Evolutionary conservation across 768 basidiomycete species (phyloP).

Genomic region (Scleroderma bovista): DNA sequence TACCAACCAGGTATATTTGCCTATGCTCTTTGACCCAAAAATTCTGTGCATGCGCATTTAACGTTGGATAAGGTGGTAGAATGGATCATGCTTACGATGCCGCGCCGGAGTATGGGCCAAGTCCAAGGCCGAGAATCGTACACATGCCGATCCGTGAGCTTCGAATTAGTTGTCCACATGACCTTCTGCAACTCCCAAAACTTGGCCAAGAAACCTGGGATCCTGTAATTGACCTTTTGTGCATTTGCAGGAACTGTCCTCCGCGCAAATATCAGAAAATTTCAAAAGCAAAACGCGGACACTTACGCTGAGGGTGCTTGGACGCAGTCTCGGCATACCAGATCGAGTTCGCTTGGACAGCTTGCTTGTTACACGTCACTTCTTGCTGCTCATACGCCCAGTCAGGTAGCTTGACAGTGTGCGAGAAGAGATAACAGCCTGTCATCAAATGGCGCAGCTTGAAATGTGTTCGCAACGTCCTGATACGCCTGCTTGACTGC

Average conservation of each 20-base stretch:
- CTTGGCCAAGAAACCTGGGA: conserved; percentile 87
- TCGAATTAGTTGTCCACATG: conserved; percentile 97
- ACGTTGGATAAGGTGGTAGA: neutral
- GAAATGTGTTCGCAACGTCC: conserved; percentile 79
- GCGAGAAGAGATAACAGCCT: conserved; percentile 95
- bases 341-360: conserved; percentile 79
- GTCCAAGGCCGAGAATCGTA: conserved; percentile 90
- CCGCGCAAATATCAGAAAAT: too few species aligned
- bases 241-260: conserved; percentile 62
- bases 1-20: conserved; percentile 94
- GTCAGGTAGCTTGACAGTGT: conserved; percentile 95
- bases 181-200: conserved; percentile 89
- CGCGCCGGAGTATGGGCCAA: conserved; percentile 89
- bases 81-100: conserved; percentile 64
- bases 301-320: conserved; percentile 53
- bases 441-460: conserved; percentile 78
- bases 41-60: conserved; percentile 48
- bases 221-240: conserved; percentile 81
- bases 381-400: conserved; percentile 99
- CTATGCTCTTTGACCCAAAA: conserved; percentile 98
- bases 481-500: conserved; percentile 63
- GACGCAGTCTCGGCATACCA: conserved; percentile 89
- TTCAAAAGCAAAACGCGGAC: too few species aligned
- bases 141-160: conserved; percentile 89
- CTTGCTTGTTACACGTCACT: conserved; percentile 99